Conservation (phyloP, 1,284 basidiomycete species). For the Somion occarium region DNA sequence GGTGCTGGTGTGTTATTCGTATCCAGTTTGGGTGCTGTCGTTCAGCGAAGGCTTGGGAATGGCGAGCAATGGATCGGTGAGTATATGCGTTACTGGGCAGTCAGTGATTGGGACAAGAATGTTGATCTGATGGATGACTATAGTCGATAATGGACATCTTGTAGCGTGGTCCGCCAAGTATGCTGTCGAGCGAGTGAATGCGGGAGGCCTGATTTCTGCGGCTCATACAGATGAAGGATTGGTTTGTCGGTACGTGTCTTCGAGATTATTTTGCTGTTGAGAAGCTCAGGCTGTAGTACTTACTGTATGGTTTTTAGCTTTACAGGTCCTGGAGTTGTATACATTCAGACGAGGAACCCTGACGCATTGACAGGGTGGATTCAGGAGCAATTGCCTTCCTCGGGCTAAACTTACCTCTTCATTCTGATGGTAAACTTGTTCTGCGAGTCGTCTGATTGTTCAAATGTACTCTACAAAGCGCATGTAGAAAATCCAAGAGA, state of each 20-base stretch:
- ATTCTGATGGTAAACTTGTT: too few relatives aligned
- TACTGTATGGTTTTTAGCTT: constrained; percentile 16
- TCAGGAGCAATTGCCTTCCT: constrained; percentile 18
- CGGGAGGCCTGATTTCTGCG: constrained; percentile 25
- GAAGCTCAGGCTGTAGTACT: not conserved
- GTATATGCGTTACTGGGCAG: constrained; percentile 8
- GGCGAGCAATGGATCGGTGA: constrained; percentile 31
- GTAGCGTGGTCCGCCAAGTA: constrained; percentile 31
- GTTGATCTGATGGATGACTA: not conserved
- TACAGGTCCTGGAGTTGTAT: constrained; percentile 29
- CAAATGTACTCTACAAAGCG: too few relatives aligned
- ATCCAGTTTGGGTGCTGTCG: constrained; percentile 27
- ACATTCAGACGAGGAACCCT: constrained; percentile 29
- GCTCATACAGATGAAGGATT: constrained; percentile 28
- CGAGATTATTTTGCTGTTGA: not conserved
- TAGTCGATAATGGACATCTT: constrained; percentile 30
- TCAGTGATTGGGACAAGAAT: not conserved
- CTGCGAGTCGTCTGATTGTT: too few relatives aligned
- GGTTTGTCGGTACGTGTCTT: constrained; percentile 27
- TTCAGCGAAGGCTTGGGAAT: constrained; percentile 23
- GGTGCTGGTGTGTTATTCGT: constrained; percentile 29
- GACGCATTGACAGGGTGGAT: constrained; percentile 28
- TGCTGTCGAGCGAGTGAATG: constrained; percentile 28
- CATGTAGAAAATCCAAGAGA: too few relatives aligned
- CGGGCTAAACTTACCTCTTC: too few relatives aligned